Evolutionary conservation across 176 grass and related monocot genomes (phyloP).

Genomic region (Phoenix dactylifera): DNA sequence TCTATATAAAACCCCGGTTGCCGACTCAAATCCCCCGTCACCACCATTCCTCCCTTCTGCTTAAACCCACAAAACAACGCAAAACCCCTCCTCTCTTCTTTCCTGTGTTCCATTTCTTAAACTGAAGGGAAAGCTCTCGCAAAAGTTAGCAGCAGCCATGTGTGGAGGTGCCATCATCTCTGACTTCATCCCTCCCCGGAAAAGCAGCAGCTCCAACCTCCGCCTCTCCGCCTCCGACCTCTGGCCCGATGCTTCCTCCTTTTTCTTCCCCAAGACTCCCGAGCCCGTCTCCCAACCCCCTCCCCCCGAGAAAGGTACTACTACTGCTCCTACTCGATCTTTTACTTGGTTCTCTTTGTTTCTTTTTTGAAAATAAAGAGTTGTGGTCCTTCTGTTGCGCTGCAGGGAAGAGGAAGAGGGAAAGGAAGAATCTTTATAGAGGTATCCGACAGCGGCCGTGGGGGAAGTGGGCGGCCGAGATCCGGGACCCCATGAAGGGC

Average conservation of each 20-base stretch:
- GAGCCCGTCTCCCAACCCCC: not conserved
- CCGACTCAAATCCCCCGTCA: too few species aligned
- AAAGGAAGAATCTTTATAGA: slow-evolving; percentile 68
- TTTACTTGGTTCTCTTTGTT: too few species aligned
- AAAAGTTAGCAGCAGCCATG: not conserved
- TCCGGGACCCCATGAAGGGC: slow-evolving; percentile 59
- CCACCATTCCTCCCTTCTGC: too few species aligned
- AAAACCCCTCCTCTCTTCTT: too few species aligned
- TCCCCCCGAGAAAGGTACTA: not conserved
- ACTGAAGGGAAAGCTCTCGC: too few species aligned
- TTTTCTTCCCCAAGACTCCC: not conserved
- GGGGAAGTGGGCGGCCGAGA: slow-evolving; percentile 57
- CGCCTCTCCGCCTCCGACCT: not conserved
- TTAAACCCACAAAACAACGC: too few species aligned
- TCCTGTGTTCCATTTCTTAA: too few species aligned
- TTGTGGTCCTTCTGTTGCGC: not conserved
- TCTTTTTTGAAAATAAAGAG: too few species aligned
- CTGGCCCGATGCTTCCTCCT: not conserved
- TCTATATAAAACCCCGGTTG: too few species aligned
- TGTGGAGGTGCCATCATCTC: slow-evolving; percentile 5
- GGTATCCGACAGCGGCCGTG: slow-evolving; percentile 63
- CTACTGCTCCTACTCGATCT: too few species aligned
- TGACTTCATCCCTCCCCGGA: not conserved
- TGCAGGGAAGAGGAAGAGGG: slow-evolving; percentile 37
- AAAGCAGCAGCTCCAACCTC: not conserved